Evolutionary conservation across 345 rosid species (phyloP).

Genomic region (Physaria fendleri): DNA sequence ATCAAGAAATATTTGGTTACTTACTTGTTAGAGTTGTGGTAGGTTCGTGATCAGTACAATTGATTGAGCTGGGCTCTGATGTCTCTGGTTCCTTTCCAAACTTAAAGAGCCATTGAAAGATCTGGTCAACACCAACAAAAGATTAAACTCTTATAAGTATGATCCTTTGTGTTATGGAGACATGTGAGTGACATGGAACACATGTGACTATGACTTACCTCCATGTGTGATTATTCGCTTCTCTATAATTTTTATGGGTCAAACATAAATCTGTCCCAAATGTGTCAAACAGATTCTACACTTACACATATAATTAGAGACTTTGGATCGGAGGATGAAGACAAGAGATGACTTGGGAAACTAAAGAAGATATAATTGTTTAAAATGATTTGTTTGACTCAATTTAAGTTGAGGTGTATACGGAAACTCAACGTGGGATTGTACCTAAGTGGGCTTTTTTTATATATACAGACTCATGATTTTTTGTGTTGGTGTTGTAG

Average conservation of each 20-base stretch:
- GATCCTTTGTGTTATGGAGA: neutral
- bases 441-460: neutral
- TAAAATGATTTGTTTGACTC: slow-evolving; percentile 14
- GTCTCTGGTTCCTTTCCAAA: slow-evolving; percentile 33
- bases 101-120: slow-evolving; percentile 50
- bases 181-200: slow-evolving; percentile 17
- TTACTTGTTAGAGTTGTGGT: slow-evolving; percentile 20
- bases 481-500: slow-evolving; percentile 5
- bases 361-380: slow-evolving; percentile 18
- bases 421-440: slow-evolving; percentile 16
- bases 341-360: slow-evolving; percentile 34
- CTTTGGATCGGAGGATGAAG: slow-evolving; percentile 38
- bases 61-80: slow-evolving; percentile 3
- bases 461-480: slow-evolving; percentile 7
- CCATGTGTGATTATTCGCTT: slow-evolving; percentile 37
- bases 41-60: slow-evolving; percentile 7
- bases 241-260: slow-evolving; percentile 32
- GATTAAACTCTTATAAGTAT: neutral
- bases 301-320: slow-evolving; percentile 21
- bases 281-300: slow-evolving; percentile 46
- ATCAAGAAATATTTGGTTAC: slow-evolving; percentile 5
- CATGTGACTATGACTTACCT: slow-evolving; percentile 48
- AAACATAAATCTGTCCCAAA: slow-evolving; percentile 53
- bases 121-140: slow-evolving; percentile 46
- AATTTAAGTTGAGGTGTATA: slow-evolving; percentile 1